A percentile compares a stretch with the other conserved stretches of the same genome.
phyloP scores from a whole-genome alignment of 495 filamentous ascomycete genomes.

The Echria macrotheca region DNA sequence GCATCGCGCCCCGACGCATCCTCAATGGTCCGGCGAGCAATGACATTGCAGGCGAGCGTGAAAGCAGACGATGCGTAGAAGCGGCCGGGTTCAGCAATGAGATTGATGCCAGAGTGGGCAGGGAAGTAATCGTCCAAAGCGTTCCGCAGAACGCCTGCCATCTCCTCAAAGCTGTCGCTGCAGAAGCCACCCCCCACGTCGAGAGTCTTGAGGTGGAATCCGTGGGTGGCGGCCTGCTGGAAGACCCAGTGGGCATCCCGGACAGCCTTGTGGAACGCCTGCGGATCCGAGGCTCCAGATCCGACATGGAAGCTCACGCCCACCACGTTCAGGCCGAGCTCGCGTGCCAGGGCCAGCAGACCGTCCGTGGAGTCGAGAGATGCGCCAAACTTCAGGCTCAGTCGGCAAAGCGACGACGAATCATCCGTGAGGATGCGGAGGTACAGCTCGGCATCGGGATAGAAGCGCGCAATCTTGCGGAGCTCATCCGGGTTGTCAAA shows the following conservation, averaged over 20 bases:
- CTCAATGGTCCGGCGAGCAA: constrained; percentile 84
- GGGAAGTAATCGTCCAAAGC: constrained; percentile 88
- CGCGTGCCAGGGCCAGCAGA: constrained; percentile 74
- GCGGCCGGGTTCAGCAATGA: constrained; percentile 95
- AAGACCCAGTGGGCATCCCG: constrained; percentile 85
- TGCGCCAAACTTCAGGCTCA: constrained; percentile 96
- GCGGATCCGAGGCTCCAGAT: constrained; percentile 86
- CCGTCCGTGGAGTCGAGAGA: constrained; percentile 71
- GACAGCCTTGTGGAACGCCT: constrained; percentile 83
- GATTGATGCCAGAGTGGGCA: constrained; percentile 57
- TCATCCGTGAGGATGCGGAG: constrained; percentile 95
- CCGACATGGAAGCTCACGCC: constrained; percentile 98
- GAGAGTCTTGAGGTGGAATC: constrained; percentile 76
- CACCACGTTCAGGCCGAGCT: constrained; percentile 90
- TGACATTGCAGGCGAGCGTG: constrained; percentile 87
- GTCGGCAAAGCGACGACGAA: constrained; percentile 83
- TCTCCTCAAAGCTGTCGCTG: constrained; percentile 75
- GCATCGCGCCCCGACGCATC: constrained; percentile 30
- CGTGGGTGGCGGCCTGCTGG: constrained; percentile 72
- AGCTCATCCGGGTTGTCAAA: constrained; percentile 98
- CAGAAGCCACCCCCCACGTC: constrained; percentile 95
- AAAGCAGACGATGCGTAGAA: constrained; percentile 94
- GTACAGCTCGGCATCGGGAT: constrained; percentile 82
- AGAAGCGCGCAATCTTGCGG: constrained; percentile 91
- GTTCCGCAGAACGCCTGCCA: constrained; percentile 72